These are phyloP conservation scores for Gastrolobium bilobum DNA, from an alignment of 306 rosid genomes.

Conservation along the genomic window DNA sequence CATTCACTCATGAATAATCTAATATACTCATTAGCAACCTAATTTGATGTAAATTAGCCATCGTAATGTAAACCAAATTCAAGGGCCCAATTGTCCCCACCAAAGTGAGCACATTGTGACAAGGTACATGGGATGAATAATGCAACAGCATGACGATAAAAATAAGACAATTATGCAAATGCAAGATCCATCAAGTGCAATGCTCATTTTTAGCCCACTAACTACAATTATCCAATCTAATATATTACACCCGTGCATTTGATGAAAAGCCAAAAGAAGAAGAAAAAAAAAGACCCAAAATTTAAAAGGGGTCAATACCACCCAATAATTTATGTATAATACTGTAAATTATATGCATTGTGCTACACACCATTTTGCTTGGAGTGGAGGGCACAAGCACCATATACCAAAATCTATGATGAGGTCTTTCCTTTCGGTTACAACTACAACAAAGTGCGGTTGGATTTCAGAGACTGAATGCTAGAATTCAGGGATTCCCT, in stretches of 20 bases:
- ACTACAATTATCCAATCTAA: constrained; percentile 48
- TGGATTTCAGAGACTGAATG: constrained; percentile 53
- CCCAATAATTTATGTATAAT: constrained; percentile 57
- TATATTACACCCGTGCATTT: constrained; percentile 61
- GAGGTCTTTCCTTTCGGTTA: constrained; percentile 58
- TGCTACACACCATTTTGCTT: constrained; percentile 48
- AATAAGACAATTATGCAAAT: constrained; percentile 48
- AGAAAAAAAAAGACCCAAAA: constrained; percentile 13
- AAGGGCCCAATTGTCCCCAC: constrained; percentile 58
- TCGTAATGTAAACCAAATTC: constrained; percentile 40
- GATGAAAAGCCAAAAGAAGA: constrained; percentile 44
- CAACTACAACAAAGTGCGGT: constrained; percentile 56
- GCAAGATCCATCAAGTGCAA: constrained; percentile 58
- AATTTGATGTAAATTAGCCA: constrained; percentile 45
- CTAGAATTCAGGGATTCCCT: constrained; percentile 59
- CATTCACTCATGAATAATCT: constrained; percentile 46
- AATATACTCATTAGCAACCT: constrained; percentile 41
- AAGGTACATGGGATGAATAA: constrained; percentile 49
- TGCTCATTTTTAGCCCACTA: constrained; percentile 51
- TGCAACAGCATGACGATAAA: constrained; percentile 41
- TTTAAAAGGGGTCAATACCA: constrained; percentile 37
- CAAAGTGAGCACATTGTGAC: constrained; percentile 48
- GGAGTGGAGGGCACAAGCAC: constrained; percentile 59
- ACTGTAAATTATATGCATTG: constrained; percentile 48
- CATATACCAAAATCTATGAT: constrained; percentile 54